These are phyloP conservation scores for Neurospora discreta DNA, from an alignment of 495 filamentous ascomycete species.

Conservation along the genomic window DNA sequence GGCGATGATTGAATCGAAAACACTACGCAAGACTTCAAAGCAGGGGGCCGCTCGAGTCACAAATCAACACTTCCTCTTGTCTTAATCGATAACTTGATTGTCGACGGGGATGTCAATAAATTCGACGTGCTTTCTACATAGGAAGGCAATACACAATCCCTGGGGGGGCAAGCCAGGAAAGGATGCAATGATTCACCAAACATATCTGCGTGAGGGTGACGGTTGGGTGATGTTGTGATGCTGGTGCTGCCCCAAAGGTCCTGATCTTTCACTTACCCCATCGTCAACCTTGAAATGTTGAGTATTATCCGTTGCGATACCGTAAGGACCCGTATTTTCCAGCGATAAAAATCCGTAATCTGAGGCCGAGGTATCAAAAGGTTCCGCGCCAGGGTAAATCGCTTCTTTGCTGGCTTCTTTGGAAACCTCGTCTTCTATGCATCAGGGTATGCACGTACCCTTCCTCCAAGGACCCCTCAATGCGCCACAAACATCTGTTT, in stretches of 20 bases:
- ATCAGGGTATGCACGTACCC: constrained; percentile 23
- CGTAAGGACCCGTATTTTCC: neutral
- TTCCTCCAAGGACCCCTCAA: constrained; percentile 16
- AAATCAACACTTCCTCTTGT: constrained; percentile 13
- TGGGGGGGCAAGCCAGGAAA: neutral
- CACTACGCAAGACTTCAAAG: constrained; percentile 19
- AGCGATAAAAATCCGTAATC: constrained; percentile 5
- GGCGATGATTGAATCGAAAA: constrained; percentile 20
- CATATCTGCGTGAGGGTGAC: neutral
- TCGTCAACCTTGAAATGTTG: neutral
- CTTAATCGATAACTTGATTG: neutral
- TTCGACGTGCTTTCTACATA: neutral
- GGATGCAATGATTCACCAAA: neutral
- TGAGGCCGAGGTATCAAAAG: constrained; percentile 7
- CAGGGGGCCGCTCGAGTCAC: constrained; percentile 24
- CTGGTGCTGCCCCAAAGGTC: neutral
- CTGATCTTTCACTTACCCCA: neutral
- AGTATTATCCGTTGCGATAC: neutral
- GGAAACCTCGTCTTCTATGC: constrained; percentile 22
- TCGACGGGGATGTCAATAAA: neutral
- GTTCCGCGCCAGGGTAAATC: neutral
- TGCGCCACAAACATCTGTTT: constrained; percentile 19
- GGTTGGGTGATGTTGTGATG: neutral
- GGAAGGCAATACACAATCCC: neutral
- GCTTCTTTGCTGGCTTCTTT: constrained; percentile 9